These are phyloP conservation scores for Aspergillus amoenus DNA, from an alignment of 2,329 filamentous ascomycete species.

Conservation along the genomic window DNA sequence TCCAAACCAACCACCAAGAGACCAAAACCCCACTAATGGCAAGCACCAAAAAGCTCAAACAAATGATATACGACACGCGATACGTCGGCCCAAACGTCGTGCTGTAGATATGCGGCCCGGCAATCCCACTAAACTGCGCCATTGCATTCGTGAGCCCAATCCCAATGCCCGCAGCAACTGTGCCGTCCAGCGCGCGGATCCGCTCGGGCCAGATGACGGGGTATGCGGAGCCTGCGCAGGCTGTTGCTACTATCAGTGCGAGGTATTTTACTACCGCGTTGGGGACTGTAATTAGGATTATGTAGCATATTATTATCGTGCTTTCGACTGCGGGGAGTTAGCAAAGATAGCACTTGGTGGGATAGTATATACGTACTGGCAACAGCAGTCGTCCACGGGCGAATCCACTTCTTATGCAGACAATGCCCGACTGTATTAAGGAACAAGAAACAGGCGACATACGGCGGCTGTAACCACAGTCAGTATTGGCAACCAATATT, in stretches of 20 bases:
- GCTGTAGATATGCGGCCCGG: constrained; percentile 43
- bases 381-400: constrained; percentile 41
- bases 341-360: no score
- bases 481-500: not conserved
- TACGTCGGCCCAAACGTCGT: constrained; percentile 43
- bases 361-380: constrained; percentile 27
- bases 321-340: constrained; percentile 26
- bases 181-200: constrained; percentile 43
- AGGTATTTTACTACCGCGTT: constrained; percentile 39
- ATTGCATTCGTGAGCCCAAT: constrained; percentile 46
- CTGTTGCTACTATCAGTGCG: constrained; percentile 34
- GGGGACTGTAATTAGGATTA: constrained; percentile 37
- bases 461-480: constrained; percentile 30
- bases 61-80: constrained; percentile 38
- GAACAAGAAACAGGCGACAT: constrained; percentile 39
- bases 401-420: constrained; percentile 37
- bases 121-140: constrained; percentile 45
- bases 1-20: constrained; percentile 26
- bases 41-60: constrained; percentile 31
- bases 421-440: constrained; percentile 36
- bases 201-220: constrained; percentile 48
- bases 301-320: constrained; percentile 42
- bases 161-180: constrained; percentile 41
- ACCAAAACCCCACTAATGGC: constrained; percentile 27
- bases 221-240: constrained; percentile 43